phyloP scores from a whole-genome alignment of 176 grass and related monocot genomes.

The Ampelocalamus luodianensis region DNA sequence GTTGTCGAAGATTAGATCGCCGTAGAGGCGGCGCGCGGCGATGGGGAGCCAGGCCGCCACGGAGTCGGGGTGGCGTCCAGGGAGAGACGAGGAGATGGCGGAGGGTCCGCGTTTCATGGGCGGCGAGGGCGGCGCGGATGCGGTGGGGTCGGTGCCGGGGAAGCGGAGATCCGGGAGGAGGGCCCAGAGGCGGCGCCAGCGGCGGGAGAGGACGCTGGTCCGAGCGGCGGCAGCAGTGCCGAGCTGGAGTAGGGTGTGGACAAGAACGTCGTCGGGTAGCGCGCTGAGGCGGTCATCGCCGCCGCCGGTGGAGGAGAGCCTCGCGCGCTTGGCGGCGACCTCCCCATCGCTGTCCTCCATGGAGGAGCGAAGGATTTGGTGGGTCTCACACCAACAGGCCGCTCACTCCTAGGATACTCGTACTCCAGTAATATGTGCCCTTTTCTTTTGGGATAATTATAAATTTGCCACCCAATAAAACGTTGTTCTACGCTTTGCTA shows the following conservation, averaged over 20 bases:
- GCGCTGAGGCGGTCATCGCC: conserved; percentile 38
- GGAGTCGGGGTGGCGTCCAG: neutral
- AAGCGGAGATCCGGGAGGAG: conserved; percentile 22
- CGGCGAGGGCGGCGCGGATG: neutral
- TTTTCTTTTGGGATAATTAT: too few relatives aligned
- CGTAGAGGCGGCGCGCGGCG: conserved; percentile 31
- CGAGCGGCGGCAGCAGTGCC: neutral
- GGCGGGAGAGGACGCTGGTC: conserved; percentile 37
- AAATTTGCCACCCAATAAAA: too few relatives aligned
- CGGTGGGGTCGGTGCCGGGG: neutral
- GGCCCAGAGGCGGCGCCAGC: conserved; percentile 26
- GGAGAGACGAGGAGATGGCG: too few relatives aligned
- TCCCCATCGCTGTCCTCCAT: conserved; percentile 21
- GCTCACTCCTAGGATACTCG: too few relatives aligned
- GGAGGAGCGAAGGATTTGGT: neutral
- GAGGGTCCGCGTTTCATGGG: too few relatives aligned
- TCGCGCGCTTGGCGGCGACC: conserved; percentile 13
- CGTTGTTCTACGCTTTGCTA: too few relatives aligned
- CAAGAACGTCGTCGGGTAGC: conserved; percentile 8
- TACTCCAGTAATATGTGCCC: too few relatives aligned
- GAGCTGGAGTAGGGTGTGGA: conserved; percentile 21
- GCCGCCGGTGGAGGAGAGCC: neutral
- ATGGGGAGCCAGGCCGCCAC: conserved; percentile 8
- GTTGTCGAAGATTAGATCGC: neutral
- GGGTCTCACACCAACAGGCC: neutral